phyloP scores from a whole-genome alignment of 2,329 filamentous ascomycete genomes.

The Neophaeococcomyces mojaviensis region DNA sequence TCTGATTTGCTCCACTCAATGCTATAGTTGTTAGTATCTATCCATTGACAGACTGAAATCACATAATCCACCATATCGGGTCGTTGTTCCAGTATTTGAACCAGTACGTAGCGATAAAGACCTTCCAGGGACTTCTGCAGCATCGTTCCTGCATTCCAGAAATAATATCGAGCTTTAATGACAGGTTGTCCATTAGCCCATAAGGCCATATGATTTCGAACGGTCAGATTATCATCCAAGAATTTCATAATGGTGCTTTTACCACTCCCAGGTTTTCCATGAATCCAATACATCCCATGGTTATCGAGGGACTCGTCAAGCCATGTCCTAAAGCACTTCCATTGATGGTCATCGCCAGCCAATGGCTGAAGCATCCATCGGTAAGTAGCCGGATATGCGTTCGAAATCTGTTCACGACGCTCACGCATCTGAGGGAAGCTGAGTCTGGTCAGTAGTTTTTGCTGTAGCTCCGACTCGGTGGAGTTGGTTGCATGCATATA shows the following conservation, averaged over 20 bases:
- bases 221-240: neutral
- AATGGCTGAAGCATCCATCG: neutral
- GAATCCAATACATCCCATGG: conserved; percentile 10
- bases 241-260: conserved; percentile 14
- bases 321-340: neutral
- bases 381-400: neutral
- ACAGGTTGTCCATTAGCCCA: conserved; percentile 3
- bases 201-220: neutral
- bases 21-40: neutral
- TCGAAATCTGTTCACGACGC: neutral
- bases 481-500: neutral
- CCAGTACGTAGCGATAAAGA: conserved; percentile 5
- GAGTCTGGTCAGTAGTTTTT: neutral
- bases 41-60: neutral
- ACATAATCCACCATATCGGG: neutral
- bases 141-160: conserved; percentile 6
- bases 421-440: conserved; percentile 2
- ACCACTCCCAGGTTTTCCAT: conserved; percentile 12
- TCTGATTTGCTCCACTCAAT: neutral
- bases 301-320: neutral
- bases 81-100: conserved; percentile 1
- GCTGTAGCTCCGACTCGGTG: neutral
- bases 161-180: neutral
- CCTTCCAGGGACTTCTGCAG: conserved; percentile 9
- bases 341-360: neutral